Percentiles rank a stretch among this genome's conserved stretches.
These are phyloP conservation scores for Hibiscus mutabilis DNA, from an alignment of 345 rosid genomes.

Conservation along the genomic window DNA sequence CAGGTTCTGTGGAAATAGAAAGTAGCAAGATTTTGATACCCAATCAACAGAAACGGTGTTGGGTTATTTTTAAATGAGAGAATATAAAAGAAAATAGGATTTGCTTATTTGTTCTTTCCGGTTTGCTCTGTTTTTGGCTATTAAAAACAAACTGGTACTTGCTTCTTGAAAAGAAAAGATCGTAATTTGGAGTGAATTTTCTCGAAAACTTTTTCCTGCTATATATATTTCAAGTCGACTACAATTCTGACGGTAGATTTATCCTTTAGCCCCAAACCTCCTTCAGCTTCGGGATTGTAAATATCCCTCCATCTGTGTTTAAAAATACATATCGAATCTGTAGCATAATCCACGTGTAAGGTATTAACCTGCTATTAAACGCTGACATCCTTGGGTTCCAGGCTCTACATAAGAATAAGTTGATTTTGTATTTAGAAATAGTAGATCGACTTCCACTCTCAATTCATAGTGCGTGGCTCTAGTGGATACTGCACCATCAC, in stretches of 20 bases:
- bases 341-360: too few relatives aligned
- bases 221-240: too few relatives aligned
- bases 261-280: too few relatives aligned
- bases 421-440: constrained; percentile 23
- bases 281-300: too few relatives aligned
- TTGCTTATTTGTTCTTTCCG: not conserved
- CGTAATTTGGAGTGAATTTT: not conserved
- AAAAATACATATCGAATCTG: too few relatives aligned
- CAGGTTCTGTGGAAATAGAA: not conserved
- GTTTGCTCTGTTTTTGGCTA: not conserved
- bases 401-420: too few relatives aligned
- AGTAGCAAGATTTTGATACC: not conserved
- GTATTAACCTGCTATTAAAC: too few relatives aligned
- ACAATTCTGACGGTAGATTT: too few relatives aligned
- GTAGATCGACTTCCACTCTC: constrained; percentile 26
- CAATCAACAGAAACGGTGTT: not conserved
- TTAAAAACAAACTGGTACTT: not conserved
- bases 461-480: constrained; percentile 20
- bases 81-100: not conserved
- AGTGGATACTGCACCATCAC: constrained; percentile 30
- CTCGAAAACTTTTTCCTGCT: too few relatives aligned
- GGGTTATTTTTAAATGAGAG: not conserved
- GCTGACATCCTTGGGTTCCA: too few relatives aligned
- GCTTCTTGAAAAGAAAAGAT: not conserved
- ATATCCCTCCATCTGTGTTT: too few relatives aligned